These are phyloP conservation scores for Lecanicillium sp. DNA, from an alignment of 2,329 filamentous ascomycete genomes.

Conservation along the genomic window DNA sequence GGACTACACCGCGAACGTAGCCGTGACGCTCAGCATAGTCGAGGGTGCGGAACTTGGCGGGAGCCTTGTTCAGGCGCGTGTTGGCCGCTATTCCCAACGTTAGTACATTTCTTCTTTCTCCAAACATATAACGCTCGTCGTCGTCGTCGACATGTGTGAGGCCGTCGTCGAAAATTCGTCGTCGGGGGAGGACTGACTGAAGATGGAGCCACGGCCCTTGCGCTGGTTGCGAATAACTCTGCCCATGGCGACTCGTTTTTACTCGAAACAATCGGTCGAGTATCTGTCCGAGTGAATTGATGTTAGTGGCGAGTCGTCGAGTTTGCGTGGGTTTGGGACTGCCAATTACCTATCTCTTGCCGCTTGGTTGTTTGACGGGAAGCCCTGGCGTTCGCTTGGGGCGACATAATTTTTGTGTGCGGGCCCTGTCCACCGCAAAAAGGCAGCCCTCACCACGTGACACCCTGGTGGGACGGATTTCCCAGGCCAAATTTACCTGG, in stretches of 20 bases:
- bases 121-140: conserved; percentile 7
- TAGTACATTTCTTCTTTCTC: conserved; percentile 23
- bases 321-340: conserved; percentile 14
- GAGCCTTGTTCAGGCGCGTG: conserved; percentile 83
- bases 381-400: conserved; percentile 23
- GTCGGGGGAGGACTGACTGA: conserved; percentile 38
- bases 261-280: conserved; percentile 30
- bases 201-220: conserved; percentile 54
- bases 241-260: conserved; percentile 42
- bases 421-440: conserved; percentile 18
- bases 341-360: conserved; percentile 33
- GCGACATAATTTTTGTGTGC: conserved; percentile 36
- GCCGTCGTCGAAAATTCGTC: conserved; percentile 11
- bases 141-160: conserved; percentile 18
- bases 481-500: conserved; percentile 1
- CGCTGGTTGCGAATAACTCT: conserved; percentile 62
- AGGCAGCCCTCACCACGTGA: conserved; percentile 32
- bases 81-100: conserved; percentile 55
- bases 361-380: conserved; percentile 35
- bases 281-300: conserved; percentile 18
- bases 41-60: conserved; percentile 87
- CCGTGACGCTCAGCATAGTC: conserved; percentile 96
- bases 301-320: conserved; percentile 24
- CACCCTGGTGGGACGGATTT: not conserved
- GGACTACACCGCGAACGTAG: conserved; percentile 94